Evolutionary conservation across 164 flowering plant genomes (phyloP), one percentile per base, ranked within the genome.

Genomic region (Chimonanthus salicifolius): DNA sequence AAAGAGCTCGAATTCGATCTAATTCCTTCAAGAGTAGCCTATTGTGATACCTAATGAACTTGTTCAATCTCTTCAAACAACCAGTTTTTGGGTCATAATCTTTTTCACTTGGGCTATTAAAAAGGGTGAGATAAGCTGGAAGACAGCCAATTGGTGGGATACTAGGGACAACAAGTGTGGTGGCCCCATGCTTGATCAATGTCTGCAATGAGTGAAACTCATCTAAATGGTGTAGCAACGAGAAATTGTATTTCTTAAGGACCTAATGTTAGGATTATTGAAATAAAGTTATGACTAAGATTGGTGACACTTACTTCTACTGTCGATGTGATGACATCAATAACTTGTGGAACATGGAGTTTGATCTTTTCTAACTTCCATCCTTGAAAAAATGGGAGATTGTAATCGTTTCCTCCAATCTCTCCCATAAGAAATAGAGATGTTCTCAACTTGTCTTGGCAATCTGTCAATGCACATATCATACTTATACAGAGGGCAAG

Each of bases 331-430:
- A 80, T 80, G 68, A 72, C 64, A 43, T 58, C 44, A 8, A 81
- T 75, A 47, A 84, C 73, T 1, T 62, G 6, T 7, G 82, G 82
- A 4, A 79, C 82, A n/a, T 78, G 47, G 33, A 49, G 43, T 63
- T n/a, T 62, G 4, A 68, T 63, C 47, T 83, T 79, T 4, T 72
- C 74, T 1, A 72, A 43, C 20, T 68, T 49, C 67, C 69, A 79
- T 43, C 77, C 49, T 72, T 64, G 62, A 13, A 71, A 60, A 44
- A 82, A 60, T 1, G 83, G 79, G 68, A 74, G 76, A 54, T 68
- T 72, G 46, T 74, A 83, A 69, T 83, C 86, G 64, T 84, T 85
- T 10, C 77, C 77, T 54, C 88, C 88, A 15, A 83, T 80, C 71
- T 80, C 85, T 10, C 87, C 84, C 49, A 81, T 78, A 20, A 86